These are phyloP conservation scores for Aspergillus sojae DNA, from an alignment of 2,329 filamentous ascomycete genomes.

Conservation along the genomic window DNA sequence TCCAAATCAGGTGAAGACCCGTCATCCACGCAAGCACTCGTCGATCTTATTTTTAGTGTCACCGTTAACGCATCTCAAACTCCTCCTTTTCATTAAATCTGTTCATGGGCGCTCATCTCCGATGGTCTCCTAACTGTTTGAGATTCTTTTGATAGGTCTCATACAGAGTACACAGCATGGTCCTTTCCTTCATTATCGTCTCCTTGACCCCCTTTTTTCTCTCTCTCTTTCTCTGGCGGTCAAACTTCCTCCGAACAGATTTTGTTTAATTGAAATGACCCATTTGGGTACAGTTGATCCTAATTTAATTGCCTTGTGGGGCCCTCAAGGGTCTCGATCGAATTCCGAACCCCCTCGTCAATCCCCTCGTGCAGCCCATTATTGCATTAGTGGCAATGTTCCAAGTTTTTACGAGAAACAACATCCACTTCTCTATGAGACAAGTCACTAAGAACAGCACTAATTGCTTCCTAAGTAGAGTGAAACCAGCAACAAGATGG, in stretches of 20 bases:
- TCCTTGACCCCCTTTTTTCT: background rate
- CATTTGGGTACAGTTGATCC: constrained; percentile 2
- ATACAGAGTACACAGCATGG: background rate
- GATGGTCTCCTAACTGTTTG: background rate
- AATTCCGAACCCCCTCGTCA: background rate
- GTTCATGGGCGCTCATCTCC: background rate
- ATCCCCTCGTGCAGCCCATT: constrained; percentile 3
- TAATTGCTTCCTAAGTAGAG: background rate
- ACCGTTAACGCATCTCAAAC: background rate
- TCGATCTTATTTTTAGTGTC: constrained; percentile 21
- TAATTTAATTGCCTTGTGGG: constrained; percentile 8
- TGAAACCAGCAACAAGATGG: background rate
- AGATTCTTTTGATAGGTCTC: background rate
- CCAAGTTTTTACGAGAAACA: constrained; percentile 1
- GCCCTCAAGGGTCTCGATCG: constrained; percentile 1
- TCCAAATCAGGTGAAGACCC: constrained; percentile 21
- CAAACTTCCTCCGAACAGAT: background rate
- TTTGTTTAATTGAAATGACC: background rate
- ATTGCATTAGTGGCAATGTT: constrained; percentile 2
- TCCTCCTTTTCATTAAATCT: background rate
- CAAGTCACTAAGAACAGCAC: background rate
- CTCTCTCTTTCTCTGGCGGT: background rate
- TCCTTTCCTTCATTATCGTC: background rate
- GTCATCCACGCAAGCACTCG: constrained; percentile 30
- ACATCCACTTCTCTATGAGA: constrained; percentile 1